Conservation (phyloP, 1,139 yeast species). For the Kodamaea ohmeri region DNA sequence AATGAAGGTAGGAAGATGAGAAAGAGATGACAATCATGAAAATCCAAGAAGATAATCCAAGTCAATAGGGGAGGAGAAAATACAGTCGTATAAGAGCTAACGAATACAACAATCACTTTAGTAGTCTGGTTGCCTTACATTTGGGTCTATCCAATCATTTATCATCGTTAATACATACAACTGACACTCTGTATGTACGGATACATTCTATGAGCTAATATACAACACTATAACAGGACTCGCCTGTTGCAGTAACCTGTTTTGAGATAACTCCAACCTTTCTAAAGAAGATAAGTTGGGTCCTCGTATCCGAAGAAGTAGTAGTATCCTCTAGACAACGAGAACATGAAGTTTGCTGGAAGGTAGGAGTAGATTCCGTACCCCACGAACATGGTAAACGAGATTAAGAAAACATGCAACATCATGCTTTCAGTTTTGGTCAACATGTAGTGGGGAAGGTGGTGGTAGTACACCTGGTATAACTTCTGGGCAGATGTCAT, state of each 20-base stretch:
- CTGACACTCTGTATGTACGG: background rate
- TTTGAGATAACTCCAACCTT: background rate
- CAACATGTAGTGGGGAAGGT: slow-evolving; percentile 41
- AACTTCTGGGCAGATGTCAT: slow-evolving; percentile 13
- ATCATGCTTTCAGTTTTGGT: slow-evolving; percentile 34
- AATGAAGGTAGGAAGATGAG: too few relatives aligned
- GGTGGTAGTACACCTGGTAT: slow-evolving; percentile 34
- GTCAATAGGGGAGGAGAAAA: too few relatives aligned
- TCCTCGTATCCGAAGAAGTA: slow-evolving; percentile 32
- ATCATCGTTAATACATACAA: background rate
- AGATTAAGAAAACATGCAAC: slow-evolving; percentile 29
- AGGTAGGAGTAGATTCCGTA: slow-evolving; percentile 40
- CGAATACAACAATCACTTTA: too few relatives aligned
- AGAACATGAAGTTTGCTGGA: slow-evolving; percentile 31
- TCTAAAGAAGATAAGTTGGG: background rate
- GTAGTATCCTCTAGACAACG: slow-evolving; percentile 34
- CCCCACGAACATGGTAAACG: slow-evolving; percentile 32
- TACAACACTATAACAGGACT: background rate
- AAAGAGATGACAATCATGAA: too few relatives aligned
- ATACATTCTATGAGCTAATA: slow-evolving; percentile 1
- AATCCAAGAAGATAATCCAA: too few relatives aligned
- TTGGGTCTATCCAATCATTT: too few relatives aligned
- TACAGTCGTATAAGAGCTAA: too few relatives aligned
- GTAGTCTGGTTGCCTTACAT: too few relatives aligned
- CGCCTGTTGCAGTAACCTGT: background rate